Conservation (phyloP, 352 stramenopile genomes). For the Aphanomyces cochlioides region DNA sequence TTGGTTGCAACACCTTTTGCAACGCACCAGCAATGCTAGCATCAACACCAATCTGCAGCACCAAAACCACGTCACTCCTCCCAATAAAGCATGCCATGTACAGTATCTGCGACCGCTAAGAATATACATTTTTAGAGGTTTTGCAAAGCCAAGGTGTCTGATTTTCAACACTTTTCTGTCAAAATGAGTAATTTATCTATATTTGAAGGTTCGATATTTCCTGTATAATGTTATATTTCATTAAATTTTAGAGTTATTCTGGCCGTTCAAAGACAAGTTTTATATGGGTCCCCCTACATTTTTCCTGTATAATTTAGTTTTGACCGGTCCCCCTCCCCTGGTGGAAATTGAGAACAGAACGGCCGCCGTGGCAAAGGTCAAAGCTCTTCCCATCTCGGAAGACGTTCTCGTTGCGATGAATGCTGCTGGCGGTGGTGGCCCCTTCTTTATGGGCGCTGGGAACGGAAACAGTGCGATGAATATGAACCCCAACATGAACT, state of each 20-base stretch:
- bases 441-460: slow-evolving; percentile 12
- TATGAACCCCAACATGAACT: slow-evolving; percentile 1
- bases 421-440: not conserved
- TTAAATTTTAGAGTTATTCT: not conserved
- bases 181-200: not conserved
- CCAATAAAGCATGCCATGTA: no score
- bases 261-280: not conserved
- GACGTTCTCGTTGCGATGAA: not conserved
- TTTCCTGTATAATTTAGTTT: not conserved
- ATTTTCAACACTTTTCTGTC: no score
- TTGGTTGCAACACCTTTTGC: no score
- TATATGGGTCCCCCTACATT: not conserved
- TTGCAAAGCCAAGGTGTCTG: no score
- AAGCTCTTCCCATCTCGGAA: not conserved
- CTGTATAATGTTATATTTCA: not conserved
- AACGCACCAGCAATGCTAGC: no score
- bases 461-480: not conserved
- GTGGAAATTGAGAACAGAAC: not conserved
- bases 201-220: not conserved
- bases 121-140: no score
- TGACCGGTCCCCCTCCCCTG: not conserved
- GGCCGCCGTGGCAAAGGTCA: not conserved
- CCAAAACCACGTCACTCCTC: no score
- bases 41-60: no score
- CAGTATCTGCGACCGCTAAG: no score